Conservation (phyloP, 1,284 basidiomycete species). For the Flammula alnicola region DNA sequence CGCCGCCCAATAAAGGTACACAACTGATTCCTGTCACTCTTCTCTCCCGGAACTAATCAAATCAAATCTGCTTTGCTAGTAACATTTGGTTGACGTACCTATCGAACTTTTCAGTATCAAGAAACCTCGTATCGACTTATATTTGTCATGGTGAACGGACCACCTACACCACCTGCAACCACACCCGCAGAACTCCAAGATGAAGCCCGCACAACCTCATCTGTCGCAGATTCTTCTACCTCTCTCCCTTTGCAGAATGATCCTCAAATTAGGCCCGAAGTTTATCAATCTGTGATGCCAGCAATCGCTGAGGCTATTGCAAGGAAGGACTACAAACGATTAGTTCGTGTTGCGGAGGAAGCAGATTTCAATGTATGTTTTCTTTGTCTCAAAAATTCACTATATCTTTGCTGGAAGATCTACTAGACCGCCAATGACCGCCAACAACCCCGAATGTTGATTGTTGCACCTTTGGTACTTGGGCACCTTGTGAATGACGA, state of each 20-base stretch:
- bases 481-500: conserved; percentile 64
- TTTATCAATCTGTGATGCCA: conserved; percentile 46
- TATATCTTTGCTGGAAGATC: too few relatives aligned
- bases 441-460: conserved; percentile 50
- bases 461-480: conserved; percentile 61
- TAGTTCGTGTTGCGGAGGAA: conserved; percentile 54
- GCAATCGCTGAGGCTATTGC: conserved; percentile 48
- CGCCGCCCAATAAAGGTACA: too few relatives aligned
- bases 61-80: too few relatives aligned
- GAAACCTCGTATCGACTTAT: neutral
- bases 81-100: too few relatives aligned
- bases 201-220: conserved; percentile 34
- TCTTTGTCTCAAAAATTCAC: too few relatives aligned
- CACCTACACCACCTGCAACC: conserved; percentile 63
- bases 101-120: neutral
- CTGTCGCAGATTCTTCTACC: conserved; percentile 12
- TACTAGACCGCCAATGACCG: conserved; percentile 44
- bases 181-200: conserved; percentile 60
- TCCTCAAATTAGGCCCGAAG: conserved; percentile 29
- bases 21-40: too few relatives aligned
- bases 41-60: too few relatives aligned
- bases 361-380: conserved; percentile 54
- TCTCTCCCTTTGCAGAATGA: conserved; percentile 10
- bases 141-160: conserved; percentile 35
- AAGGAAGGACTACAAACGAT: conserved; percentile 45